These are phyloP conservation scores for Nemania sp. DNA, from an alignment of 2,329 filamentous ascomycete species.

Conservation along the genomic window DNA sequence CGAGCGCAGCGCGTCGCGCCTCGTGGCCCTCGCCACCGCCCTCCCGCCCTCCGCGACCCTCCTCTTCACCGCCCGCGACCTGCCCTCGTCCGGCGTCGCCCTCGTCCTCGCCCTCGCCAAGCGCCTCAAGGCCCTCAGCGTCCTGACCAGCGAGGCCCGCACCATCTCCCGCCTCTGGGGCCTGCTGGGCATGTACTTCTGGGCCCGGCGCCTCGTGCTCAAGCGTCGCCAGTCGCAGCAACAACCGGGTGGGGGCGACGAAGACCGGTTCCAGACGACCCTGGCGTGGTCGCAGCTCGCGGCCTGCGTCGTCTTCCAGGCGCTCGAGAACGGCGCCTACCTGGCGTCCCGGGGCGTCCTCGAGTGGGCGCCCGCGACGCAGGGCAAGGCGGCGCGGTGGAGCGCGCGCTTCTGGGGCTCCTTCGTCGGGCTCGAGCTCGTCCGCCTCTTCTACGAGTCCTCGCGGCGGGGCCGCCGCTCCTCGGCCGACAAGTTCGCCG, in stretches of 20 bases:
- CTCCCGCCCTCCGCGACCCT: conserved; percentile 57
- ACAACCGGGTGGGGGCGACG: conserved; percentile 24
- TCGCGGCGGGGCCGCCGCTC: conserved; percentile 43
- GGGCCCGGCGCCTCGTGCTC: conserved; percentile 58
- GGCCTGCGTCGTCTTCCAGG: conserved; percentile 72
- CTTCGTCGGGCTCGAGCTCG: conserved; percentile 77
- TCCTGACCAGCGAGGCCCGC: conserved; percentile 70
- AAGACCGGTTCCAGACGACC: conserved; percentile 48
- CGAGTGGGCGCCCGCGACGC: conserved; percentile 57
- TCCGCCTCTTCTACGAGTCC: conserved; percentile 61
- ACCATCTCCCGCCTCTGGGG: conserved; percentile 79
- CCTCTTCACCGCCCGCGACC: conserved; percentile 45
- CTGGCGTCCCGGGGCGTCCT: conserved; percentile 75
- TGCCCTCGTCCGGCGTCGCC: conserved; percentile 46
- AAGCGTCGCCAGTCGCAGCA: conserved; percentile 41
- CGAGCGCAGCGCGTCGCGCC: conserved; percentile 53
- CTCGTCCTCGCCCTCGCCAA: conserved; percentile 54
- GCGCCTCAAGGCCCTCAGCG: conserved; percentile 64
- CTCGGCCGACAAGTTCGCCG: conserved; percentile 45
- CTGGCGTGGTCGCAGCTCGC: conserved; percentile 72
- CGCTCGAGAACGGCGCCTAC: conserved; percentile 82
- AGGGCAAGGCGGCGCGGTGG: conserved; percentile 68
- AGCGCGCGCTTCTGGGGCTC: conserved; percentile 80
- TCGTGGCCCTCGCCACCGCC: conserved; percentile 57
- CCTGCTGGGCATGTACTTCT: conserved; percentile 73